phyloP scores from a whole-genome alignment of 768 basidiomycete species.

The Suillus placidus region DNA sequence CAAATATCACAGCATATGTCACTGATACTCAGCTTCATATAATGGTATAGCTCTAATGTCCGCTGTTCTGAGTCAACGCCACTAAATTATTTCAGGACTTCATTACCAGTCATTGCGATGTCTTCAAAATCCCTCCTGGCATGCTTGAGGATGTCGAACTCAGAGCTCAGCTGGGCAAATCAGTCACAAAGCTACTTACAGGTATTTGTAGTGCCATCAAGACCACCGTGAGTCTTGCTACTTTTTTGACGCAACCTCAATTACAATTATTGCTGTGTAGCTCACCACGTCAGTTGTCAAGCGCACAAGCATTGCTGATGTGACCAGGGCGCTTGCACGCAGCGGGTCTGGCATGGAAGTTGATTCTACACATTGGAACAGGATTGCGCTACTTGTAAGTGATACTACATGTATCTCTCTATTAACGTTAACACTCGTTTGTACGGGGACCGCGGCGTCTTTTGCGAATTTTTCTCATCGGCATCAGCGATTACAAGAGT shows the following conservation, averaged over 20 bases:
- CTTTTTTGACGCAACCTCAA: too few species aligned
- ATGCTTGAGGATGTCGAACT: conserved; percentile 3
- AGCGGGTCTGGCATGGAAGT: conserved; percentile 7
- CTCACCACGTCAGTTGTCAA: conserved; percentile 3
- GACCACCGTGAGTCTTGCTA: neutral
- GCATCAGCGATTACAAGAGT: neutral
- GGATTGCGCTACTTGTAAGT: conserved; percentile 10
- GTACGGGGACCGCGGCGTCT: neutral
- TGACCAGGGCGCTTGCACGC: neutral
- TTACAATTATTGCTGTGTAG: neutral
- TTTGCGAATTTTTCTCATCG: conserved; percentile 7
- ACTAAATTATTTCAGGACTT: conserved; percentile 8
- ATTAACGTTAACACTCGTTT: neutral
- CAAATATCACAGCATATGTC: conserved; percentile 11
- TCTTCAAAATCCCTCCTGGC: conserved; percentile 1
- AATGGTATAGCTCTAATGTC: neutral
- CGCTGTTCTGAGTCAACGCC: neutral
- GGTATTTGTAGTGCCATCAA: conserved; percentile 6
- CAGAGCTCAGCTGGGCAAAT: conserved; percentile 5
- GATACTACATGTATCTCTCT: too few species aligned
- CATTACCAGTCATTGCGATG: conserved; percentile 3
- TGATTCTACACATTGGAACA: conserved; percentile 8
- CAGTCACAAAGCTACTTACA: conserved; percentile 9
- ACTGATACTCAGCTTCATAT: conserved; percentile 10
- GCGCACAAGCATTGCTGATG: conserved; percentile 3